A percentile compares a stretch with the other conserved stretches of the same genome.
Conservation (phyloP, 2,329 filamentous ascomycete species). For the Pseudogymnoascus sp. region DNA sequence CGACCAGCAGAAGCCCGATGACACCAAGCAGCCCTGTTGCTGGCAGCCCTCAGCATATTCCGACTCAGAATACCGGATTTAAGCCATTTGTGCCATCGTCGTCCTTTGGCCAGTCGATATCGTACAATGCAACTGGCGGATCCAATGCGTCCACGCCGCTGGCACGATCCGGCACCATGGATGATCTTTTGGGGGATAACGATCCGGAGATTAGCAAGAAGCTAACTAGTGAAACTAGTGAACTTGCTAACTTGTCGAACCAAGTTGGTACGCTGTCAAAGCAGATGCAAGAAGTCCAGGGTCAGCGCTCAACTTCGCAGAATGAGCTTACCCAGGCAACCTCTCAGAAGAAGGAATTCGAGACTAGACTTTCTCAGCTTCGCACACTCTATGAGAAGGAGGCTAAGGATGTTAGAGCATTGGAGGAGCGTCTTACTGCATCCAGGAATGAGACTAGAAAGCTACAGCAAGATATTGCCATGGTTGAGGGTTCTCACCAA, state of each 20-base stretch:
- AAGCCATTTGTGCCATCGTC: slow-evolving; percentile 91
- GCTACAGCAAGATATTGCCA: slow-evolving; percentile 72
- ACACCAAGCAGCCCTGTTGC: slow-evolving; percentile 23
- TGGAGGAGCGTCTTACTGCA: slow-evolving; percentile 73
- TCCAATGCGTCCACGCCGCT: slow-evolving; percentile 27
- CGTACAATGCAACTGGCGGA: slow-evolving; percentile 63
- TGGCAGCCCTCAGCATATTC: slow-evolving; percentile 21
- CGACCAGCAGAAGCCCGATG: slow-evolving; percentile 30
- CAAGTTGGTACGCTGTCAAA: slow-evolving; percentile 85
- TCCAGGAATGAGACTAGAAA: slow-evolving; percentile 76
- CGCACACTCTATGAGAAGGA: slow-evolving; percentile 88
- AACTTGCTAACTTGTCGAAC: slow-evolving; percentile 91
- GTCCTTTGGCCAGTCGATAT: slow-evolving; percentile 77
- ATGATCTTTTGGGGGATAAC: slow-evolving; percentile 84
- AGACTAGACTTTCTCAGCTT: slow-evolving; percentile 77
- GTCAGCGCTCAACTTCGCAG: slow-evolving; percentile 69
- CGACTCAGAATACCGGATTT: slow-evolving; percentile 44
- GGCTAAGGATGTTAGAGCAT: slow-evolving; percentile 70
- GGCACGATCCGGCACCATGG: slow-evolving; percentile 45
- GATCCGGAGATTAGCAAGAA: slow-evolving; percentile 85
- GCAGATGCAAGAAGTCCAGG: slow-evolving; percentile 89
- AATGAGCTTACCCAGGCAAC: slow-evolving; percentile 73
- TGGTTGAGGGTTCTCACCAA: slow-evolving; percentile 70
- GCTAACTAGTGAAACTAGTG: slow-evolving; percentile 78
- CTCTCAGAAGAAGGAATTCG: slow-evolving; percentile 87